A percentile compares a stretch with the other conserved stretches of the same genome.
Conservation (phyloP, 2,329 filamentous ascomycete species). For the Aspergillus glaucus region DNA sequence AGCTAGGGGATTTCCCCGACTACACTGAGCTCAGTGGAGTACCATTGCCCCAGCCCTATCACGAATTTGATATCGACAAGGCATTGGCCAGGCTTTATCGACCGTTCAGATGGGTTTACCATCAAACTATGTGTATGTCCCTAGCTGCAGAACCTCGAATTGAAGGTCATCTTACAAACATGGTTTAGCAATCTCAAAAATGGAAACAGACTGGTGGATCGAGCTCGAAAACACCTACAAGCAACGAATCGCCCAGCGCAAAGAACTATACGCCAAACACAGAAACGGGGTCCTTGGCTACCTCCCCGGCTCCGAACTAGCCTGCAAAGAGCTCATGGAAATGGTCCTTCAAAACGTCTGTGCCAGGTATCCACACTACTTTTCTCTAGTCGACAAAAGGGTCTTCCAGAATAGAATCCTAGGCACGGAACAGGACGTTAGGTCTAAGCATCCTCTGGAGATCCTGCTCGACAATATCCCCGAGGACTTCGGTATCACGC, state of each 20-base stretch:
- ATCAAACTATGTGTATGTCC: slow-evolving; percentile 81
- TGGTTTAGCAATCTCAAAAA: slow-evolving; percentile 61
- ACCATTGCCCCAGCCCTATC: slow-evolving; percentile 59
- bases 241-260: slow-evolving; percentile 61
- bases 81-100: slow-evolving; percentile 70
- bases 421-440: slow-evolving; percentile 55
- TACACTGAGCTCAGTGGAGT: slow-evolving; percentile 71
- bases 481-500: slow-evolving; percentile 74
- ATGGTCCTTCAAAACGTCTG: slow-evolving; percentile 76
- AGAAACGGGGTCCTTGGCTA: slow-evolving; percentile 59
- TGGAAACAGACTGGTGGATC: slow-evolving; percentile 83
- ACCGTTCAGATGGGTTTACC: slow-evolving; percentile 76
- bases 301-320: slow-evolving; percentile 69
- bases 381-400: slow-evolving; percentile 51
- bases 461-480: slow-evolving; percentile 72
- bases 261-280: slow-evolving; percentile 57
- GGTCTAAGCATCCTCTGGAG: slow-evolving; percentile 57
- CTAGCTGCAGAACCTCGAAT: neutral
- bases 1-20: slow-evolving; percentile 70
- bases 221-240: slow-evolving; percentile 72
- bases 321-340: slow-evolving; percentile 82
- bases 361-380: slow-evolving; percentile 69
- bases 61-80: slow-evolving; percentile 60
- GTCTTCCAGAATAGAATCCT: slow-evolving; percentile 66
- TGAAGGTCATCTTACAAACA: neutral